Base-by-base conservation (phyloP, 2,329 filamentous ascomycete species). In the Sphaerulina musiva region DNA sequence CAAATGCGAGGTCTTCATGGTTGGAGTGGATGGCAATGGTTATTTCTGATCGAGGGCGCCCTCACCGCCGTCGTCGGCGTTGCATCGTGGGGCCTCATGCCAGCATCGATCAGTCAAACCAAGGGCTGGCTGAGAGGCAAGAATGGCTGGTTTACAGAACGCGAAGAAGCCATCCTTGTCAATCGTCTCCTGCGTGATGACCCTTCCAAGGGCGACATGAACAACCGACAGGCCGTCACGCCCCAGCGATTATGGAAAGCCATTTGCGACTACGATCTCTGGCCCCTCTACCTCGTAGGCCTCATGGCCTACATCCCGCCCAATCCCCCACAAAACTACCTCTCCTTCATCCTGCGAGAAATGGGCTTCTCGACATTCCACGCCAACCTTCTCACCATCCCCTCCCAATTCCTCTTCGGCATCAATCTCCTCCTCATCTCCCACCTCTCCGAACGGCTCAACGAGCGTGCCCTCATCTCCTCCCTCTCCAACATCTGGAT, bases 141-240 rank as follows among this genome's bases (percentile, higher is more conserved):
- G 80, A 78, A 31, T 81, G 80, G 78, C 17, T 62, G 59, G 58
- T 62, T 62, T 20, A 75, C 73, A 2, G 84, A 86, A 64, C 75
- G 75, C 1, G 82, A 88, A 64, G 84, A 87, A 62, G 78, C 80
- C 54, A 85, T 85, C 60, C 76, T 84, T 56, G 80, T 85, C 26
- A 85, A 84, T 59, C 73, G 81, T 1, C 71, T 81, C 8, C 70
- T 83, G 1, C 77, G 82, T 1, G 82, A 85, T 43, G 82, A 84
- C 57, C 80, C 80, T 0, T 64, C 60, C 51, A 69, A 69, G 41
- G 78, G 78, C 51, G 75, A 75, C 57, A 82, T 82, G 79, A 79
- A 82, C 64, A 82, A 82, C 56, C 71, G 79, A 7, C 78, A 82
- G 64, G 76, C 76, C 1, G 67, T 82, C 4, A 74, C 72, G 0